A percentile compares a stretch with the other conserved stretches of the same genome.
These are phyloP conservation scores for Solanum pinnatisectum DNA, from an alignment of 257 asterid genomes.

Conservation along the genomic window DNA sequence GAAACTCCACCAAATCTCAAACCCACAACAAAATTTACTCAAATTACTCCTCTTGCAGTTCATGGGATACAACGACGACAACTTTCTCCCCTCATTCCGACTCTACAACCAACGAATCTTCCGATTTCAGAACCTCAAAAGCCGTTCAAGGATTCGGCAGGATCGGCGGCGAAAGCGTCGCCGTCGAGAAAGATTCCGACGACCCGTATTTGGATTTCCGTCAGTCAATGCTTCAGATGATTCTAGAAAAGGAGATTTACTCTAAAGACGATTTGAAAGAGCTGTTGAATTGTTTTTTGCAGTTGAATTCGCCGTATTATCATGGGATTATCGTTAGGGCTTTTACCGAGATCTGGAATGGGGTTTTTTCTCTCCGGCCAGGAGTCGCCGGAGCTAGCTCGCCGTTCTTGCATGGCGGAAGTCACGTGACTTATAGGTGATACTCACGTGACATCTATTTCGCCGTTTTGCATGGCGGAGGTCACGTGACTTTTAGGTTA, in stretches of 20 bases:
- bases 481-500: slow-evolving; percentile 32
- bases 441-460: slow-evolving; percentile 22
- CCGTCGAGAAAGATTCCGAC: slow-evolving; percentile 82
- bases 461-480: neutral
- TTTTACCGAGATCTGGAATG: slow-evolving; percentile 91
- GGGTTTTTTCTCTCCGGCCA: slow-evolving; percentile 29
- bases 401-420: slow-evolving; percentile 7
- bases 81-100: slow-evolving; percentile 30
- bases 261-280: slow-evolving; percentile 66
- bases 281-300: slow-evolving; percentile 74
- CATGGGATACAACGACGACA: slow-evolving; percentile 49
- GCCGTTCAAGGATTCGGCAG: slow-evolving; percentile 71
- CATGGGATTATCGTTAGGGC: slow-evolving; percentile 76
- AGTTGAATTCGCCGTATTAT: slow-evolving; percentile 74
- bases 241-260: slow-evolving; percentile 67
- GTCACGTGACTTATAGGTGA: slow-evolving; percentile 34
- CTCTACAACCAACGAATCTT: slow-evolving; percentile 3
- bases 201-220: slow-evolving; percentile 88
- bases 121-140: neutral
- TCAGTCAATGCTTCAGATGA: slow-evolving; percentile 93
- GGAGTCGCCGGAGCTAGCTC: slow-evolving; percentile 11
- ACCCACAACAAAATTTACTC: slow-evolving; percentile 14
- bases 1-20: neutral
- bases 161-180: slow-evolving; percentile 61
- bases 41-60: slow-evolving; percentile 32